Base-by-base conservation (phyloP, 768 basidiomycete species). In the Boletus bicolor region DNA sequence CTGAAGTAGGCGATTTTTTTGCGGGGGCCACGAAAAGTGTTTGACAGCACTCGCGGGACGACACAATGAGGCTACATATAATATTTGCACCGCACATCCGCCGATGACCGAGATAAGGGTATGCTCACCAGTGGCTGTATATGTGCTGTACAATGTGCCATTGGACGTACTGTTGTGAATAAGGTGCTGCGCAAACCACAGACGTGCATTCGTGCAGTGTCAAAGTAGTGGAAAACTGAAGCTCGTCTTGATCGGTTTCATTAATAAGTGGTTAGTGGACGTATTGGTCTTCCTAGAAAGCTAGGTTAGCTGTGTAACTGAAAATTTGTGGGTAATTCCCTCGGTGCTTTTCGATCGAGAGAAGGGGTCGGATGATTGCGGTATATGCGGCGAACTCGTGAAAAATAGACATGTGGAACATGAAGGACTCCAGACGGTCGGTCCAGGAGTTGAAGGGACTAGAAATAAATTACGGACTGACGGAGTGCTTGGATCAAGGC, bases 31-130 rank as follows among this genome's bases (percentile, higher is more conserved):
- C 4, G 24, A 17, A 44, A 19, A 57, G 39, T 5, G 37, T 9
- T 36, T 21, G 49, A 19, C 49, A 49, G 62, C 44, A 9, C n/a
- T 66, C 65, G 65, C 65, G 65, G 66, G 65, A 65, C 28, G 59
- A 36, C 17, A 21, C 6, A 12, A 36, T 17, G 41, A 32, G 14
- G n/a, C 10, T 7, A 14, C 38, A 8, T 3, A 24, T 24, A 24
- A 34, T 21, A 14, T 6, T 21, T 34, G 36, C 9, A 39, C 30
- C 15, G 28, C 35, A 45, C 15, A 30, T 32, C 35, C 55, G 62
- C 58, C 54, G 58, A 66, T 45, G 64, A 53, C 58, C 55, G 53
- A 67, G 56, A 66, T 61, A 66, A 67, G 62, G 49, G 35, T 2
- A 45, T 5, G 39, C 39, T 39, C 17, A 36, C 19, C 10, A 10